Evolutionary conservation across 306 rosid genomes (phyloP), one percentile per base, ranked within the genome.

Genomic region (Biancaea sappan): DNA sequence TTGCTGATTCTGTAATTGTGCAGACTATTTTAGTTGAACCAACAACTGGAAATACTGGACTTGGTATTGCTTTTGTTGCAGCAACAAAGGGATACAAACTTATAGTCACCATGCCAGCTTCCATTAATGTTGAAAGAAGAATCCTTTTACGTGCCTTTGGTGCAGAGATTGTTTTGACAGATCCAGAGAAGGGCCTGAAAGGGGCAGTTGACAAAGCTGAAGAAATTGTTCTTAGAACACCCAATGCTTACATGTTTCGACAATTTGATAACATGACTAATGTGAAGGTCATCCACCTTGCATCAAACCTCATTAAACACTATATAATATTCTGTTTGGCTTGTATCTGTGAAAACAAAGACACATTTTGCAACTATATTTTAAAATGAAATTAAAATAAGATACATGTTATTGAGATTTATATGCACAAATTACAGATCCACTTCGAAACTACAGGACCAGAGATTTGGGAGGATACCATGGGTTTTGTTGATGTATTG

Each of bases 371-470:
- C 64, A 37, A 13, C 37, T 68, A 35, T 53, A 38, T 52, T 19
- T 3, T 3, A 52, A 2, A 35, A 70, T 11, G 38, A 70, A 70
- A 34, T 70, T 31, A 61, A 31, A 63, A 56, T 47, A 72, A 71
- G 70, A 59, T 71, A 12, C 77, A 18, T 74, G 25, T 81, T 37
- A 64, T 80, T 80, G 64, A 71, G 68, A 64, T 72, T 68, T 73
- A 77, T 71, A 81, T 83, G 63, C 71, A 41, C 68, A 79, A 87
- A 83, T 85, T 86, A 79, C 98, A 91, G 97, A 87, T 91, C 71
- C 98, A 94, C 89, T 94, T 89, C 75, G 95, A 91, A 85, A 88
- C 97, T 71, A 94, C 98, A 58, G 98, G 97, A 62, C 98, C 98
- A 66, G 98, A 94, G 82, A 94, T 94, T 85, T 94, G 98, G 98